These are phyloP conservation scores for Astragalus membranaceus DNA, from an alignment of 306 rosid species.

Conservation along the genomic window DNA sequence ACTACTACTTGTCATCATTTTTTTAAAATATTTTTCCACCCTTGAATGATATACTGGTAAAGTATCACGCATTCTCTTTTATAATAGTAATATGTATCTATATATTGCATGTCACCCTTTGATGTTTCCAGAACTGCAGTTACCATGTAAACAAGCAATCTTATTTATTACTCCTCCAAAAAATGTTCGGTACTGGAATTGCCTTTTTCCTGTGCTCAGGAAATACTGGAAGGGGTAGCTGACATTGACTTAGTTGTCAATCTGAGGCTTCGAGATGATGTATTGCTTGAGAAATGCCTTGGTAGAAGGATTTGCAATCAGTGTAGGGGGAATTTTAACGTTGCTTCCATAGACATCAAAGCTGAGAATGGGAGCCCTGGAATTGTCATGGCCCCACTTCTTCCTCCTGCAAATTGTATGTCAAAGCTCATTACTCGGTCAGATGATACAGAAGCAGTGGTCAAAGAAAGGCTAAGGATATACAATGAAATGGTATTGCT, in stretches of 20 bases:
- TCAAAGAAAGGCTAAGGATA: slow-evolving; percentile 75
- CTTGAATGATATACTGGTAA: neutral
- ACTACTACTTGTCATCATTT: neutral
- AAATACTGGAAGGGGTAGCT: slow-evolving; percentile 78
- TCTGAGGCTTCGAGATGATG: slow-evolving; percentile 84
- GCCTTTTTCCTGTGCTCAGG: slow-evolving; percentile 36
- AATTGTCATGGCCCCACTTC: slow-evolving; percentile 88
- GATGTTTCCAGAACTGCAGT: neutral
- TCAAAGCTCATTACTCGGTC: slow-evolving; percentile 74
- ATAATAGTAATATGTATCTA: neutral
- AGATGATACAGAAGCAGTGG: slow-evolving; percentile 74
- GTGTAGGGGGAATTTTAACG: slow-evolving; percentile 77
- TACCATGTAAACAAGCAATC: neutral
- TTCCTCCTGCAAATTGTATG: slow-evolving; percentile 83
- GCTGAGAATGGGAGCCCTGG: slow-evolving; percentile 64
- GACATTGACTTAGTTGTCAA: slow-evolving; percentile 89
- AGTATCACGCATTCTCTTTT: neutral
- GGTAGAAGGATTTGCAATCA: slow-evolving; percentile 85
- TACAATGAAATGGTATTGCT: slow-evolving; percentile 70
- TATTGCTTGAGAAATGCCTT: slow-evolving; percentile 84
- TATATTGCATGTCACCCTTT: neutral
- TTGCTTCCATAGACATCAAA: slow-evolving; percentile 72
- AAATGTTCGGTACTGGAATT: neutral
- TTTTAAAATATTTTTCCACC: neutral
- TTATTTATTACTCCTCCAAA: neutral